Base-by-base conservation (phyloP, 345 rosid genomes). In the Iberis pinnata region DNA sequence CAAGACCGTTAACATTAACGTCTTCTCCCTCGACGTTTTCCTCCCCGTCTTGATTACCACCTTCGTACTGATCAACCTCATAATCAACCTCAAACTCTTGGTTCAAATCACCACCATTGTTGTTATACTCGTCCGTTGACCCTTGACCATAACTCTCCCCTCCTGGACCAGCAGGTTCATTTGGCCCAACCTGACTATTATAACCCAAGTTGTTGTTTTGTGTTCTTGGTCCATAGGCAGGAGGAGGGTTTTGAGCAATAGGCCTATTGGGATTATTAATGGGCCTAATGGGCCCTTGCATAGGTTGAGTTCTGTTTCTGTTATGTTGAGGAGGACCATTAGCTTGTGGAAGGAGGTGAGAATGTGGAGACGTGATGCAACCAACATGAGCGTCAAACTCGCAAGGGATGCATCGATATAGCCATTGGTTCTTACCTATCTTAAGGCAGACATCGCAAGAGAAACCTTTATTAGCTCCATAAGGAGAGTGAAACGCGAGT, bases 321-420 rank as follows among this genome's bases (percentile, higher is more conserved):
- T n/a, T 14, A 52, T 45, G 35, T 35, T 27, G 43, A 46, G 14
- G 26, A 32, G 75, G 74, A 43, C 49, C 54, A 12, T 5, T 33
- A 43, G 35, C 9, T 6, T 61, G 67, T 42, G 63, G 77, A 56
- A 67, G 42, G 36, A 49, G 68, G 16, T 55, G 50, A 36, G 44
- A 53, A 22, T 51, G 64, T 26, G n/a, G 19, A 32, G 43, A 24
- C 13, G 14, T 37, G 36, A 65, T 38, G 26, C 92, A 83, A 19
- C 61, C 70, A 38, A 83, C 9, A 52, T 80, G 92, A 25, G 79
- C 81, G 25, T 80, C 87, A 13, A 83, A 83, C 55, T 70, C 75
- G 43, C 87, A 83, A 0, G 43, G 33, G 8, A 56, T 39, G 13
- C 92, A 84, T 5, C 77, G 75, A 43, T 81, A 84, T 0, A 84